Evolutionary conservation across 2,329 filamentous ascomycete species (phyloP), one percentile per base, ranked within the genome.

Genomic region (Pseudopithomyces chartarum): DNA sequence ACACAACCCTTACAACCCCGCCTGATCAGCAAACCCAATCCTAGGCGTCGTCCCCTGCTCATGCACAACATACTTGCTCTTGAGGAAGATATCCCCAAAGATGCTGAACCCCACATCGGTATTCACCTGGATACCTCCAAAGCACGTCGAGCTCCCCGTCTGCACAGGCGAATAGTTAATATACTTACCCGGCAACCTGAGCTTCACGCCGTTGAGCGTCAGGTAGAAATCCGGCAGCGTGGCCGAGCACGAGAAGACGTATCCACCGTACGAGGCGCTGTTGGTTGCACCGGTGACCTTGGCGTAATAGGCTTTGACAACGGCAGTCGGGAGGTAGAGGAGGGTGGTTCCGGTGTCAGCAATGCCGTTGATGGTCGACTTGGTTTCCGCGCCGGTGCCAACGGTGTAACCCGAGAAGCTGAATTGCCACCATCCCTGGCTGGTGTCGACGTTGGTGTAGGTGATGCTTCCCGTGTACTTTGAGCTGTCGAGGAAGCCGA

Each of bases 81-180:
- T 95, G 63, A 95, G 82, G 79, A 92, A 91, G 54, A 90, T 81
- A 58, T 93, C 90, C 10, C 91, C 91, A 54, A 93, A 84, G 68
- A 96, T 91, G 54, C 82, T 85, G 60, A 88, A 81, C 6, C 81
- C 81, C 45, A 88, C 75, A n/a, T 81, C 84, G 1, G 74, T 68
- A 65, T 84, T 80, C 61, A 76, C 81, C 80, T 95, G 91, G 60
- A 96, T 84, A 47, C 90, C 91, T 54, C 91, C 91, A 73, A 85
- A 93, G 81, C 91, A 95, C 54, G 67, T 74, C 33, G 65, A 65
- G 58, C 70, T 70, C n/a, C 74, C 75, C 8, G 67, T 58, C 10
- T 68, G 62, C 48, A 79, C 58, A 6, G 81, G 77, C 0, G 81
- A 74, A 65, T 81, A 85, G 73, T 85, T 86, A 76, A 87, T 80